phyloP scores from a whole-genome alignment of 2,329 filamentous ascomycete genomes.

The Epichloe glyceriae region DNA sequence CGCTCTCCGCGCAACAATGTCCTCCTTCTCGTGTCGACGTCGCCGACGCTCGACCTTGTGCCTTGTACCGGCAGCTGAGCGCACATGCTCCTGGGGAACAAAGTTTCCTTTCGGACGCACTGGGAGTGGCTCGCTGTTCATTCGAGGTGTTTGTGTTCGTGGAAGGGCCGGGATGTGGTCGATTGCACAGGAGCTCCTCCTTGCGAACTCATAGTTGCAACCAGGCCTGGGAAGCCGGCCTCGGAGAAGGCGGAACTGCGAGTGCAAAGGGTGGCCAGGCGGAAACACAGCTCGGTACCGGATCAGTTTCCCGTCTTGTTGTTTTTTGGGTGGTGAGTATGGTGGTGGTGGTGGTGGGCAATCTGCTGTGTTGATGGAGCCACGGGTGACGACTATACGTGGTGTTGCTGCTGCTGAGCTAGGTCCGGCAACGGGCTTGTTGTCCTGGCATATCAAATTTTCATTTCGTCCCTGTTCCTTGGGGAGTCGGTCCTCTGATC shows the following conservation, averaged over 20 bases:
- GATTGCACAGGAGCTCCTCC: constrained; percentile 47
- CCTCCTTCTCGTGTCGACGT: constrained; percentile 52
- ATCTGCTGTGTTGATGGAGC: constrained; percentile 14
- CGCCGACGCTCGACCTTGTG: constrained; percentile 38
- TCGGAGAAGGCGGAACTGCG: constrained; percentile 43
- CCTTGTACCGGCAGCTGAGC: constrained; percentile 24
- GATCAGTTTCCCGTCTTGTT: constrained; percentile 20
- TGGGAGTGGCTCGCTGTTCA: constrained; percentile 22
- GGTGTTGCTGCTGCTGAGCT: not conserved
- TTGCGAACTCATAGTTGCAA: constrained; percentile 48
- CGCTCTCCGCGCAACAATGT: constrained; percentile 40
- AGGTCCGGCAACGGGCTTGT: constrained; percentile 3
- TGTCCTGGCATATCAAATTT: constrained; percentile 23
- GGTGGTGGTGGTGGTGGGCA: constrained; percentile 32
- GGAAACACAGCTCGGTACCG: constrained; percentile 48
- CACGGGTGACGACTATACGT: not conserved
- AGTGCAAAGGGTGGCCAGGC: constrained; percentile 33
- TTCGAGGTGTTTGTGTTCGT: constrained; percentile 9
- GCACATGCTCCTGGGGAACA: constrained; percentile 30
- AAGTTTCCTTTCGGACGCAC: constrained; percentile 32
- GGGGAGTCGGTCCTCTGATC: constrained; percentile 20
- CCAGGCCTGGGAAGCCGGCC: constrained; percentile 50
- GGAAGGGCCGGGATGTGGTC: constrained; percentile 32
- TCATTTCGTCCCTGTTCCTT: constrained; percentile 17
- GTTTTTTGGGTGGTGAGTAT: constrained; percentile 36